Evolutionary conservation across 176 grass and related monocot species (phyloP).

Genomic region (Hsuehochloa calcarea): DNA sequence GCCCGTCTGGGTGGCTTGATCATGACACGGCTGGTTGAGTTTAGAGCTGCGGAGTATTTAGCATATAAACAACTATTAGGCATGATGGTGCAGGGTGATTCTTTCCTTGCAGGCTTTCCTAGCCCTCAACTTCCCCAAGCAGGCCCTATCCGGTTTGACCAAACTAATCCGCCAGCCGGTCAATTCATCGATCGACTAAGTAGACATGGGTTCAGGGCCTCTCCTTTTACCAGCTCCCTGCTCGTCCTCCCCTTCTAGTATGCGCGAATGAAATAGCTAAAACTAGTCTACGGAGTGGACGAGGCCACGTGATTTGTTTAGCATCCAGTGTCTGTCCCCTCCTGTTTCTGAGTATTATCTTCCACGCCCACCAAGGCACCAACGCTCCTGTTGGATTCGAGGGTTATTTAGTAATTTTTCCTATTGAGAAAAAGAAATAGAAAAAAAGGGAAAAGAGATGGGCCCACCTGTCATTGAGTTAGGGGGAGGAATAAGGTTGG

Average conservation of each 20-base stretch:
- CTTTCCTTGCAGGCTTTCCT: slow-evolving; percentile 35
- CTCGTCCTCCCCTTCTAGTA: not conserved
- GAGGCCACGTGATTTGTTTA: slow-evolving; percentile 36
- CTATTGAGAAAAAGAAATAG: too few species aligned
- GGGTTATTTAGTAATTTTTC: too few species aligned
- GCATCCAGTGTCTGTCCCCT: not conserved
- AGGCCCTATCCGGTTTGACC: slow-evolving; percentile 31
- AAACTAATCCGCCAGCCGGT: not conserved
- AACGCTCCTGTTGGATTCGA: too few species aligned
- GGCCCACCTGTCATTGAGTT: too few species aligned
- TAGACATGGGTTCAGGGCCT: not conserved
- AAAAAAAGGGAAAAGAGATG: too few species aligned
- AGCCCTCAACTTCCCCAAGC: slow-evolving; percentile 9
- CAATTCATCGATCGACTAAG: slow-evolving; percentile 2
- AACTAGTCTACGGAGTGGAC: not conserved
- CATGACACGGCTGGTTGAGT: not conserved
- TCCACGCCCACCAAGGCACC: not conserved
- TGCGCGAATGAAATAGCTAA: not conserved
- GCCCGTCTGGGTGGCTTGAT: not conserved
- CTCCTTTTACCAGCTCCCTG: slow-evolving; percentile 16
- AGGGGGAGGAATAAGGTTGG: too few species aligned
- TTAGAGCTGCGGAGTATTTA: not conserved
- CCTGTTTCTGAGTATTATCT: slow-evolving; percentile 10
- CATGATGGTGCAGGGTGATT: slow-evolving; percentile 28
- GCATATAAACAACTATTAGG: not conserved